Evolutionary conservation across 2,329 filamentous ascomycete genomes (phyloP).

Genomic region (Trichoderma pleuroti): DNA sequence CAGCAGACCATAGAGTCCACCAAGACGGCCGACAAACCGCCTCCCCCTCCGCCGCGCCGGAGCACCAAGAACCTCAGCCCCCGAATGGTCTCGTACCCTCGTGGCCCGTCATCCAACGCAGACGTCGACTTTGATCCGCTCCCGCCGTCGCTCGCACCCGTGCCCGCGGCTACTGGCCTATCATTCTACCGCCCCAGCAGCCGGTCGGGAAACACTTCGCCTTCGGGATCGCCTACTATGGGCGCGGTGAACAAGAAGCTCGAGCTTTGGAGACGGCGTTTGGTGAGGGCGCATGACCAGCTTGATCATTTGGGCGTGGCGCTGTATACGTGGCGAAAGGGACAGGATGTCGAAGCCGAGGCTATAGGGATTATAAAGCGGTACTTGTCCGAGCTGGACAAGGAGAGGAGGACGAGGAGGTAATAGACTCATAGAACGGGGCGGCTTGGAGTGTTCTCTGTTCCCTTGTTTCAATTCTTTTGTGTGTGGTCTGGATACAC

Average conservation of each 20-base stretch:
- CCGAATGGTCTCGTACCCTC: slow-evolving; percentile 30
- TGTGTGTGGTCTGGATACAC: neutral
- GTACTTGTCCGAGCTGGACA: slow-evolving; percentile 45
- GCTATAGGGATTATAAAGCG: slow-evolving; percentile 61
- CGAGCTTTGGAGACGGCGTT: slow-evolving; percentile 66
- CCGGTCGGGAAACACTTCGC: slow-evolving; percentile 33
- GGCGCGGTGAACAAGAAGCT: slow-evolving; percentile 61
- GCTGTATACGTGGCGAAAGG: slow-evolving; percentile 70
- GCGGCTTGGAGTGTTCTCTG: neutral
- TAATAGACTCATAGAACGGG: neutral
- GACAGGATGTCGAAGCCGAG: slow-evolving; percentile 65
- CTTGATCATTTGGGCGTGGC: slow-evolving; percentile 63
- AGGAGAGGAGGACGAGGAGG: slow-evolving; percentile 10
- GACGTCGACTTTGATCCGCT: slow-evolving; percentile 43
- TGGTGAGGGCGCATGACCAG: slow-evolving; percentile 60
- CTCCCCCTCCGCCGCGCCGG: slow-evolving; percentile 40
- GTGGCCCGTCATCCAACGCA: slow-evolving; percentile 35
- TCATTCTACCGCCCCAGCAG: slow-evolving; percentile 28
- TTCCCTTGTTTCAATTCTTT: neutral
- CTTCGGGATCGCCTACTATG: slow-evolving; percentile 34
- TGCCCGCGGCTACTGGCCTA: slow-evolving; percentile 21
- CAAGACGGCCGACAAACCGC: slow-evolving; percentile 28
- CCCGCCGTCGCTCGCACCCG: slow-evolving; percentile 30
- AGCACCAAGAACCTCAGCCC: slow-evolving; percentile 33
- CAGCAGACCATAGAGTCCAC: slow-evolving; percentile 28